phyloP scores from a whole-genome alignment of 2,329 filamentous ascomycete species.

The Xylaria sp. region DNA sequence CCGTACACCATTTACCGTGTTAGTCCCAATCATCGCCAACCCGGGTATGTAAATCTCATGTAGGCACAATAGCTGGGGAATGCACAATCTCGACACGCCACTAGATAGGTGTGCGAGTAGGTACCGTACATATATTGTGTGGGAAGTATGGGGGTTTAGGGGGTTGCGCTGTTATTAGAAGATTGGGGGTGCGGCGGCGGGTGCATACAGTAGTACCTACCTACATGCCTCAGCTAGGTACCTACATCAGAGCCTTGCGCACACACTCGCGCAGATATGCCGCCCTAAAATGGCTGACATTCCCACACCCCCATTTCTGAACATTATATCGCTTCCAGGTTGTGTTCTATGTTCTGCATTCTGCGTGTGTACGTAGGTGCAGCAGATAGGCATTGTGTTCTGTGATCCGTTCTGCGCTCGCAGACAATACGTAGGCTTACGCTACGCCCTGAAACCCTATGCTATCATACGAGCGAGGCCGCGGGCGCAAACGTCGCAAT shows the following conservation, averaged over 20 bases:
- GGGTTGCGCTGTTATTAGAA: neutral
- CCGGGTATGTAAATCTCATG: neutral
- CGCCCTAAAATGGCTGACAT: neutral
- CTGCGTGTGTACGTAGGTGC: too few relatives aligned
- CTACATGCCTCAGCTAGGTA: neutral
- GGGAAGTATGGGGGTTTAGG: too few relatives aligned
- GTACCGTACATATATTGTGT: neutral
- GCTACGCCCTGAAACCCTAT: conserved; percentile 8
- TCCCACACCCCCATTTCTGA: neutral
- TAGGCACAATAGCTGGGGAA: neutral
- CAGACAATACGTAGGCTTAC: neutral
- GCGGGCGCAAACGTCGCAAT: conserved; percentile 9
- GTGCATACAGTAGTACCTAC: neutral
- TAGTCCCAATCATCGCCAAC: neutral
- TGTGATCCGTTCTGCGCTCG: too few relatives aligned
- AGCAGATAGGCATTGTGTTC: too few relatives aligned
- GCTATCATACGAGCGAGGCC: conserved; percentile 14
- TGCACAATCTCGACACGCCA: neutral
- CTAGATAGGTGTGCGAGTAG: neutral
- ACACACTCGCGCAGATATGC: too few relatives aligned
- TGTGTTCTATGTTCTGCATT: neutral
- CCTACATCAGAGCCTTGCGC: neutral
- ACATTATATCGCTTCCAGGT: neutral
- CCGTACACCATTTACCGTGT: neutral
- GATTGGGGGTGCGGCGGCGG: neutral